A percentile compares a stretch with the other conserved stretches of the same genome.
Evolutionary conservation across 2,329 filamentous ascomycete genomes (phyloP).

Genomic region (Sordariomycetes sp.): DNA sequence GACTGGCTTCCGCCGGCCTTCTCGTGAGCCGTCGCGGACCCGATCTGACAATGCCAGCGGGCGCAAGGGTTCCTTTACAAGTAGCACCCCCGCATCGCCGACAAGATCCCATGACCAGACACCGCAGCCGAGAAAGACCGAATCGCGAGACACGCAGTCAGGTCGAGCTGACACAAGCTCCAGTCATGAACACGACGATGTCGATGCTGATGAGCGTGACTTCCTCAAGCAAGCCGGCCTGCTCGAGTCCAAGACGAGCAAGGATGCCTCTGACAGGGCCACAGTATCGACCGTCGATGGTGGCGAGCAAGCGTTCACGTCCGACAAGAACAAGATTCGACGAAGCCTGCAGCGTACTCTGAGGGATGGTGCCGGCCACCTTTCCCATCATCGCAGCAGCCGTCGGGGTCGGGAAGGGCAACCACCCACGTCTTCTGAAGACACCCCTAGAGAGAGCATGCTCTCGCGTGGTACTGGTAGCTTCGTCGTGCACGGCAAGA

Average conservation of each 20-base stretch:
- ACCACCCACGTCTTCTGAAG: constrained; percentile 9
- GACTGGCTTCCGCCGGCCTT: constrained; percentile 3
- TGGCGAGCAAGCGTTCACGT: constrained; percentile 20
- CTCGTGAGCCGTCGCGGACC: not conserved
- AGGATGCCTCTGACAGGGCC: constrained; percentile 20
- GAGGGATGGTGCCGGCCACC: constrained; percentile 65
- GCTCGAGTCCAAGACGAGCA: constrained; percentile 30
- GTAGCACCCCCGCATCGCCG: constrained; percentile 17
- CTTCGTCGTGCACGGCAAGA: constrained; percentile 96
- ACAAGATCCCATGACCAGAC: constrained; percentile 13
- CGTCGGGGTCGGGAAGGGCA: constrained; percentile 61
- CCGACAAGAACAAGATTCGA: constrained; percentile 60
- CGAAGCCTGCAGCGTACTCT: constrained; percentile 85
- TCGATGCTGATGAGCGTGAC: constrained; percentile 59
- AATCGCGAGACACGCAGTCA: constrained; percentile 3
- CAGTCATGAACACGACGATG: constrained; percentile 27
- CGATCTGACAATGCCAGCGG: not conserved
- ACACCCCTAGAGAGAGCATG: constrained; percentile 49
- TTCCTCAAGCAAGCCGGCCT: constrained; percentile 60
- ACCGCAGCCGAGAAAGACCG: constrained; percentile 9
- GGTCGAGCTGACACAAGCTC: not conserved
- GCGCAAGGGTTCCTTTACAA: not conserved
- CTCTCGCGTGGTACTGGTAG: constrained; percentile 74
- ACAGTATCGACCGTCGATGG: constrained; percentile 23
- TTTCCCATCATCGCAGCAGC: constrained; percentile 60